Conservation (phyloP, 1,139 yeast species). For the Pichia sp. region DNA sequence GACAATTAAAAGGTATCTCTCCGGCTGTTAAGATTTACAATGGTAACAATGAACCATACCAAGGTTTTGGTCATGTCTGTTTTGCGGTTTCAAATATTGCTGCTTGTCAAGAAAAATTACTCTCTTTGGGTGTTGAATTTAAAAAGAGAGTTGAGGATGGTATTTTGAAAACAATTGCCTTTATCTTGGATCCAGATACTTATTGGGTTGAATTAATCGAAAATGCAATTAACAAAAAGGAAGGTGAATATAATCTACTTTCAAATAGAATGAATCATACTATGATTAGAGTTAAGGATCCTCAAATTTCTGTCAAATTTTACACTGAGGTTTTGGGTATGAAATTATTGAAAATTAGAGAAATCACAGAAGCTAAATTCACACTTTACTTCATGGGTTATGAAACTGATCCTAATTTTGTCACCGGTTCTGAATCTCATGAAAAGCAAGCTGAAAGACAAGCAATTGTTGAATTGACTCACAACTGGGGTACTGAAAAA, state of each 20-base stretch:
- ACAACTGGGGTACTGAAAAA: conserved; percentile 89
- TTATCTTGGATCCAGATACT: conserved; percentile 90
- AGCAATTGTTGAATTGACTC: conserved; percentile 80
- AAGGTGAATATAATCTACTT: conserved; percentile 34
- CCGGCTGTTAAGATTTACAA: conserved; percentile 49
- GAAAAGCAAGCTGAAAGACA: conserved; percentile 41
- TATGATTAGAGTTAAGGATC: conserved; percentile 90
- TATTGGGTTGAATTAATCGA: conserved; percentile 92
- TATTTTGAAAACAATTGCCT: conserved; percentile 87
- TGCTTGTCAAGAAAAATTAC: conserved; percentile 50
- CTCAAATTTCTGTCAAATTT: conserved; percentile 64
- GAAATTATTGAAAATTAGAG: conserved; percentile 54
- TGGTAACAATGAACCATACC: conserved; percentile 76
- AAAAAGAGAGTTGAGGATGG: conserved; percentile 84
- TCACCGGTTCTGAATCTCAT: conserved; percentile 32
- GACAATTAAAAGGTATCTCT: conserved; percentile 59
- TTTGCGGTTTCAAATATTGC: conserved; percentile 76
- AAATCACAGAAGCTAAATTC: conserved; percentile 65
- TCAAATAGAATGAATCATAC: conserved; percentile 75
- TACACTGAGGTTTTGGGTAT: conserved; percentile 76
- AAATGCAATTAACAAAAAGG: conserved; percentile 42
- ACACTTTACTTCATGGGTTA: conserved; percentile 81
- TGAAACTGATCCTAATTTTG: conserved; percentile 33
- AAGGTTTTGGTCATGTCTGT: conserved; percentile 95
- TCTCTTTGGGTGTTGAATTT: conserved; percentile 60